Percentiles rank a stretch among this genome's conserved stretches.
These are phyloP conservation scores for Zygnema circumcarinatum DNA, from an alignment of 139 green algal genomes.

Conservation along the genomic window DNA sequence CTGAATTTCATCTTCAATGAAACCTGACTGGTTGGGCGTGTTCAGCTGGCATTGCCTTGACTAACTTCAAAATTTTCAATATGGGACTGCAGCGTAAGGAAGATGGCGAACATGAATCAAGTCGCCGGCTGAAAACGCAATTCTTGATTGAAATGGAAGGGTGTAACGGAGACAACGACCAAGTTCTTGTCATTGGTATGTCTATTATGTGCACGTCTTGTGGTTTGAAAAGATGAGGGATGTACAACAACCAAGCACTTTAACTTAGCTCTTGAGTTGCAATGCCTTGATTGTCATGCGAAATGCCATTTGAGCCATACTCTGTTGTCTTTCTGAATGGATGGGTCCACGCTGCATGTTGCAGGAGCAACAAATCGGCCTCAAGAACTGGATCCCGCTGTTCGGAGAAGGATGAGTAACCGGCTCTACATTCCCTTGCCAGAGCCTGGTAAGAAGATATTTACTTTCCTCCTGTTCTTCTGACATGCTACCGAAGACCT, in stretches of 20 bases:
- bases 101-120: constrained; percentile 92
- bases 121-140: constrained; percentile 94
- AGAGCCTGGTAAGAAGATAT: constrained; percentile 30
- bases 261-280: too few relatives aligned
- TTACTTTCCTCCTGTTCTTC: not conserved
- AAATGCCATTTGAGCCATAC: too few relatives aligned
- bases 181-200: constrained; percentile 56
- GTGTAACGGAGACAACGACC: constrained; percentile 28
- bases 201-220: not conserved
- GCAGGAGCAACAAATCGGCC: constrained; percentile 94
- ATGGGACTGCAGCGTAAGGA: constrained; percentile 73
- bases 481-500: not conserved
- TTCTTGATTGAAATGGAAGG: constrained; percentile 97
- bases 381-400: constrained; percentile 97
- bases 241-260: constrained; percentile 1
- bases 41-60: too few relatives aligned
- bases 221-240: not conserved
- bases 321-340: too few relatives aligned
- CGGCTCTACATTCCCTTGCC: constrained; percentile 98
- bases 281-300: too few relatives aligned
- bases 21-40: too few relatives aligned
- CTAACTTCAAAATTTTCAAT: too few relatives aligned
- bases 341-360: too few relatives aligned
- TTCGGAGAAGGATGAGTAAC: constrained; percentile 92
- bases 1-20: too few relatives aligned